phyloP scores from a whole-genome alignment of 345 rosid species.

The Syzygium oleosum region DNA sequence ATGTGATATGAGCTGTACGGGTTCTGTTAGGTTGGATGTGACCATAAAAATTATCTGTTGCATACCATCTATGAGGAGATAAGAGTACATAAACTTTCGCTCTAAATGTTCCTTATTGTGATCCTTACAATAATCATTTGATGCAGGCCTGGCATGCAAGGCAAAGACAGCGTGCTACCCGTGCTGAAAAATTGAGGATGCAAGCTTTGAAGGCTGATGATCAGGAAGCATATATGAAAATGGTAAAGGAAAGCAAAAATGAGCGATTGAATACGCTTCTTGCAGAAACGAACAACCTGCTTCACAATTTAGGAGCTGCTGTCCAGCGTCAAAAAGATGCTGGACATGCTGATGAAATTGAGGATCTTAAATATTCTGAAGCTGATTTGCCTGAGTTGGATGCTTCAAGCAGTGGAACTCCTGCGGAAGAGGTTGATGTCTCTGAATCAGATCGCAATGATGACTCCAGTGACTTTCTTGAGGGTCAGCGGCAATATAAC shows the following conservation, averaged over 20 bases:
- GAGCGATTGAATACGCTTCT: slow-evolving; percentile 88
- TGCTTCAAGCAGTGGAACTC: slow-evolving; percentile 58
- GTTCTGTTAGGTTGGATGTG: background rate
- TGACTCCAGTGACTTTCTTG: slow-evolving; percentile 73
- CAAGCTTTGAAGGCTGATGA: slow-evolving; percentile 97
- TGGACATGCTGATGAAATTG: slow-evolving; percentile 58
- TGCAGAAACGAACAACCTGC: slow-evolving; percentile 92
- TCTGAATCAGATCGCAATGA: slow-evolving; percentile 76
- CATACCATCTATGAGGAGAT: background rate
- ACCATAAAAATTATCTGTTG: background rate
- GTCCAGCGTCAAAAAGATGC: slow-evolving; percentile 97
- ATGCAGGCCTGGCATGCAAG: slow-evolving; percentile 97
- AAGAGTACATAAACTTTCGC: background rate
- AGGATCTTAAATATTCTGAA: slow-evolving; percentile 55
- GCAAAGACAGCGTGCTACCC: slow-evolving; percentile 96
- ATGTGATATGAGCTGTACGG: background rate
- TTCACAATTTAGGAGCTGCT: slow-evolving; percentile 94
- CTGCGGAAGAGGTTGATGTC: slow-evolving; percentile 50
- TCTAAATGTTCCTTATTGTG: background rate
- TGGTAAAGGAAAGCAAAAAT: slow-evolving; percentile 98
- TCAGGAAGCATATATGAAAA: slow-evolving; percentile 94
- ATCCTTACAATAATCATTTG: background rate
- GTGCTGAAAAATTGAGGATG: slow-evolving; percentile 95
- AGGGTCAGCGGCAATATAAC: slow-evolving; percentile 98
- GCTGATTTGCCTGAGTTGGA: slow-evolving; percentile 64